phyloP scores from a whole-genome alignment of 176 grass and related monocot genomes.

The Chrysopogon serrulatus region DNA sequence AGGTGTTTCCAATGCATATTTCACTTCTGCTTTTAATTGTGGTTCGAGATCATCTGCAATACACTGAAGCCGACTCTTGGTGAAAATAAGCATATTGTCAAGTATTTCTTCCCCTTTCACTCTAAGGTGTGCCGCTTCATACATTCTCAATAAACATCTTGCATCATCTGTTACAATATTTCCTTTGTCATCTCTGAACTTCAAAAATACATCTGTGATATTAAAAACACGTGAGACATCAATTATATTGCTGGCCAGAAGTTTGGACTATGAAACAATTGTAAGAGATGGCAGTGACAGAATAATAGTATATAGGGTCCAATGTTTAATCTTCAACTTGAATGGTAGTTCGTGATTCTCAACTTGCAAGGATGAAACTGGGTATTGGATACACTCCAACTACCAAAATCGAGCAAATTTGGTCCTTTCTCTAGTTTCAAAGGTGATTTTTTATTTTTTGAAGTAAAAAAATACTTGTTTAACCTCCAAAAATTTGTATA shows the following conservation, averaged over 20 bases:
- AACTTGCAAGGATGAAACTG: not conserved
- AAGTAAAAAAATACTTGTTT: not conserved
- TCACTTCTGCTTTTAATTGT: not conserved
- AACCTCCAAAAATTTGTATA: not conserved
- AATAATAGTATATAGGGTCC: not conserved
- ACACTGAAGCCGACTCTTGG: not conserved
- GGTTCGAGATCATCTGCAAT: not conserved
- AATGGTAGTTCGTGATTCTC: not conserved
- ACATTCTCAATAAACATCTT: conserved; percentile 26
- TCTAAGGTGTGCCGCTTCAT: conserved; percentile 29
- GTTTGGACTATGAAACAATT: not conserved
- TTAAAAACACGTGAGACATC: not conserved
- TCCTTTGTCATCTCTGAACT: conserved; percentile 26
- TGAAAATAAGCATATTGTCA: not conserved
- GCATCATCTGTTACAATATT: conserved; percentile 20
- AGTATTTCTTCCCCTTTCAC: conserved; percentile 32
- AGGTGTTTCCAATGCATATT: not conserved
- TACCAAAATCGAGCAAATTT: not conserved
- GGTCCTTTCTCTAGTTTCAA: not conserved
- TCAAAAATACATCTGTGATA: conserved; percentile 34
- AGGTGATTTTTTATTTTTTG: not conserved
- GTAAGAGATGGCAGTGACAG: not conserved
- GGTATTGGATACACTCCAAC: not conserved
- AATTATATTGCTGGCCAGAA: not conserved
- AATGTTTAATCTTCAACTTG: not conserved